phyloP scores from a whole-genome alignment of 495 filamentous ascomycete genomes.

The Copromyces sp. region DNA sequence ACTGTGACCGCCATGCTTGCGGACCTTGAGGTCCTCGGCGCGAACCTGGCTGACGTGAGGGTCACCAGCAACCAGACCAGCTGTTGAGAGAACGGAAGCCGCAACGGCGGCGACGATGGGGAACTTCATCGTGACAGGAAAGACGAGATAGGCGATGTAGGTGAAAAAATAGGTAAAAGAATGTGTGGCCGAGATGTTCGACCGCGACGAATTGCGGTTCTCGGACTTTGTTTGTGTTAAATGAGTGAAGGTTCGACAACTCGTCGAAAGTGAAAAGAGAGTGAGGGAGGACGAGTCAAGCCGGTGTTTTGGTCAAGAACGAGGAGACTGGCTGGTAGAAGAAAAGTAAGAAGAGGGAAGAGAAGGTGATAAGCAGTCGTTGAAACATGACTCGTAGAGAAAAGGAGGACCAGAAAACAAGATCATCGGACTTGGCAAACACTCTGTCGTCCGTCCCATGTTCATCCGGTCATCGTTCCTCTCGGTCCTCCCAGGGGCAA shows the following conservation, averaged over 20 bases:
- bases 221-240: background rate
- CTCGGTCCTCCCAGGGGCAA: background rate
- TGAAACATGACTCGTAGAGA: background rate
- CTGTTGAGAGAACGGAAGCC: conserved; percentile 17
- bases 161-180: background rate
- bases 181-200: background rate
- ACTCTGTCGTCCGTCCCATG: background rate
- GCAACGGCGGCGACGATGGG: conserved; percentile 14
- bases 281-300: background rate
- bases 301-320: background rate
- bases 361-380: background rate
- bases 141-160: background rate
- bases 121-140: conserved; percentile 16
- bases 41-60: conserved; percentile 12
- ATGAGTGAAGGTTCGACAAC: background rate
- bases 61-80: conserved; percentile 13
- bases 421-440: conserved; percentile 1
- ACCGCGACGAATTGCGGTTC: background rate
- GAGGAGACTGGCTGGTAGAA: conserved; percentile 1
- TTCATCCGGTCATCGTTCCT: background rate
- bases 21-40: conserved; percentile 18
- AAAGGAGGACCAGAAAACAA: conserved; percentile 3
- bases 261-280: background rate
- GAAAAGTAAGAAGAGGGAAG: background rate
- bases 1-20: conserved; percentile 27